These are phyloP conservation scores for Calocybe gangraenosa DNA, from an alignment of 768 basidiomycete genomes.

Conservation along the genomic window DNA sequence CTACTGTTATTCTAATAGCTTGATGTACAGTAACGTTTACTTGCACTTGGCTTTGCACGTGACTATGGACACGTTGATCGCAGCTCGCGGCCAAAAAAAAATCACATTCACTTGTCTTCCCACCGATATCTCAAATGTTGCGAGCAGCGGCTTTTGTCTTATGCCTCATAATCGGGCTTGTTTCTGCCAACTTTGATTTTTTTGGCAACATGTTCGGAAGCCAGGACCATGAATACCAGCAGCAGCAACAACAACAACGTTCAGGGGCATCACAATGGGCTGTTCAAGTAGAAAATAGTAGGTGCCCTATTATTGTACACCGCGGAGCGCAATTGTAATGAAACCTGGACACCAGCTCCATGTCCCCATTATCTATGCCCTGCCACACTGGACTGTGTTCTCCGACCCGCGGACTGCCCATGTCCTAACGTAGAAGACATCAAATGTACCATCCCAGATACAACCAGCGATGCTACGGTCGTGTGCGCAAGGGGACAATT, in stretches of 20 bases:
- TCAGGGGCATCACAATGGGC: constrained; percentile 59
- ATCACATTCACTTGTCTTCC: not conserved
- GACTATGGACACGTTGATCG: constrained; percentile 14
- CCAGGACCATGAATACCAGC: constrained; percentile 58
- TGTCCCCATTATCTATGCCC: constrained; percentile 79
- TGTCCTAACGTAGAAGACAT: constrained; percentile 75
- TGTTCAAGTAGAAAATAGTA: constrained; percentile 62
- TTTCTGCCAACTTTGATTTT: constrained; percentile 69
- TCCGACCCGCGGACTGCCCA: constrained; percentile 62
- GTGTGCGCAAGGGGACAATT: constrained; percentile 65
- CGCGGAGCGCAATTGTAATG: not conserved
- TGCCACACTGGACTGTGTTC: constrained; percentile 66
- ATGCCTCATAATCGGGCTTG: constrained; percentile 32
- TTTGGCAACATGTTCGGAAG: constrained; percentile 76
- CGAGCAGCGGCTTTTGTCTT: constrained; percentile 21
- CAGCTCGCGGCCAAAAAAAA: not conserved
- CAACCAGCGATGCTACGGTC: constrained; percentile 54
- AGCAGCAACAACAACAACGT: constrained; percentile 46
- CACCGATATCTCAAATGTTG: constrained; percentile 10
- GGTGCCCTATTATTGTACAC: constrained; percentile 14
- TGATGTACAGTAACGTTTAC: too few relatives aligned
- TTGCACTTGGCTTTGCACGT: too few relatives aligned
- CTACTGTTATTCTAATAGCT: too few relatives aligned
- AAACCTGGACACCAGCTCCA: constrained; percentile 39
- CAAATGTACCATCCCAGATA: constrained; percentile 72